Percentiles rank a stretch among this genome's conserved stretches.
These are phyloP conservation scores for Saccharomycopsis sp. DNA, from an alignment of 805 yeast genomes.

Conservation along the genomic window DNA sequence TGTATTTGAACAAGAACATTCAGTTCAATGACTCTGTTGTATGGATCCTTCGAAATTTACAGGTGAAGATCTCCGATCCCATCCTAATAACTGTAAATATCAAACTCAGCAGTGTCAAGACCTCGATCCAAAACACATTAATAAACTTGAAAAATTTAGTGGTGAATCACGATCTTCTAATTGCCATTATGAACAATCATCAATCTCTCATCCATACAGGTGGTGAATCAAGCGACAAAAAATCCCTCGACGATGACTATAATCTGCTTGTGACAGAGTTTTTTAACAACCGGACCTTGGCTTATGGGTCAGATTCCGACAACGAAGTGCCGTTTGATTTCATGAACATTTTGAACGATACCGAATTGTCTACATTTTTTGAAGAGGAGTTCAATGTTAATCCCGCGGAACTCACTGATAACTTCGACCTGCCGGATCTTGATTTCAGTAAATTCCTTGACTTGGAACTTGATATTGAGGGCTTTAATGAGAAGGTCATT, in stretches of 20 bases:
- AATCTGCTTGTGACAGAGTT: neutral
- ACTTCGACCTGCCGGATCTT: neutral
- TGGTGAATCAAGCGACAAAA: neutral
- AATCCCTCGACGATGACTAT: neutral
- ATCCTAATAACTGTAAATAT: slow-evolving; percentile 20
- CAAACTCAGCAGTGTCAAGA: slow-evolving; percentile 12
- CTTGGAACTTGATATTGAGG: neutral
- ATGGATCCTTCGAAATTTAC: slow-evolving; percentile 17
- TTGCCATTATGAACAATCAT: slow-evolving; percentile 9
- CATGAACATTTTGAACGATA: neutral
- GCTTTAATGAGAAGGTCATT: neutral
- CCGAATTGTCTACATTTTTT: neutral
- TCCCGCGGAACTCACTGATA: neutral
- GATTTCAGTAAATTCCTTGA: neutral
- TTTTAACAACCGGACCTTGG: neutral
- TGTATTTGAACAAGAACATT: slow-evolving; percentile 18
- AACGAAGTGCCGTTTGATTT: neutral
- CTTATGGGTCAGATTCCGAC: neutral
- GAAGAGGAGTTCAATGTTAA: neutral
- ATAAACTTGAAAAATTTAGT: slow-evolving; percentile 16
- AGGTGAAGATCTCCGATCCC: slow-evolving; percentile 19
- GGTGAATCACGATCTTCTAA: slow-evolving; percentile 15
- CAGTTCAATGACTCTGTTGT: slow-evolving; percentile 16
- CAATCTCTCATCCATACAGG: neutral
- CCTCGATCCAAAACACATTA: slow-evolving; percentile 13